phyloP scores from a whole-genome alignment of 352 stramenopile species.

The Pythium myriotylum region DNA sequence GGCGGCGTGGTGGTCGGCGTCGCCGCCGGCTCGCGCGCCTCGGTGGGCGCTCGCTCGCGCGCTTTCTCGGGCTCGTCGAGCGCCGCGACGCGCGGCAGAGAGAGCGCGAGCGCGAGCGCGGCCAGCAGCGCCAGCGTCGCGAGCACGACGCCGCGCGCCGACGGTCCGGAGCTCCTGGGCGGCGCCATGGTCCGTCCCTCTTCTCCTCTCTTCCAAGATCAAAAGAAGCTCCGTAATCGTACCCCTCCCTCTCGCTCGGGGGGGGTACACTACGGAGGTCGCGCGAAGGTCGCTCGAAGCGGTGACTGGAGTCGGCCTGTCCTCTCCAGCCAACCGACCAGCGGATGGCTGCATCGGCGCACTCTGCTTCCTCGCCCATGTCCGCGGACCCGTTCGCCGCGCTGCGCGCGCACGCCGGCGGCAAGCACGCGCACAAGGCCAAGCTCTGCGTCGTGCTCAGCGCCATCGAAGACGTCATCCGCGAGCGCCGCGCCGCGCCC shows the following conservation, averaged over 20 bases:
- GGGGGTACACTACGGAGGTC: conserved; percentile 25
- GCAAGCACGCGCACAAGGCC: conserved; percentile 79
- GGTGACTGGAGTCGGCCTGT: conserved; percentile 40
- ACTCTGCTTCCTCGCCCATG: neutral
- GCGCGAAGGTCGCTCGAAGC: conserved; percentile 42
- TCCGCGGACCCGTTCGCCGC: conserved; percentile 78
- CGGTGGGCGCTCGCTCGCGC: conserved; percentile 7
- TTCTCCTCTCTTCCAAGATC: neutral
- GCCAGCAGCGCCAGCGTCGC: conserved; percentile 1
- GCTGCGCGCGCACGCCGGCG: conserved; percentile 77
- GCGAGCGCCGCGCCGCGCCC: conserved; percentile 51
- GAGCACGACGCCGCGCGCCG: neutral
- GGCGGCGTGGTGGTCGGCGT: conserved; percentile 8
- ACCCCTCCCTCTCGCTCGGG: neutral
- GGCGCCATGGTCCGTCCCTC: conserved; percentile 1
- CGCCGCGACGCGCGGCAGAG: neutral
- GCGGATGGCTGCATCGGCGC: conserved; percentile 17
- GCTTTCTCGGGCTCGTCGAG: neutral
- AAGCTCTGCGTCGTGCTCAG: conserved; percentile 85
- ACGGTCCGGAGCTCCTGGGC: neutral
- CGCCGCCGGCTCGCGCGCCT: neutral
- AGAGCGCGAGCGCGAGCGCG: neutral
- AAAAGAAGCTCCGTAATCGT: neutral
- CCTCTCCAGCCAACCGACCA: conserved; percentile 28
- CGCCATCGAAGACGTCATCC: conserved; percentile 84